Evolutionary conservation across 148 eudicot genomes (phyloP).

Genomic region (Drosera capensis): DNA sequence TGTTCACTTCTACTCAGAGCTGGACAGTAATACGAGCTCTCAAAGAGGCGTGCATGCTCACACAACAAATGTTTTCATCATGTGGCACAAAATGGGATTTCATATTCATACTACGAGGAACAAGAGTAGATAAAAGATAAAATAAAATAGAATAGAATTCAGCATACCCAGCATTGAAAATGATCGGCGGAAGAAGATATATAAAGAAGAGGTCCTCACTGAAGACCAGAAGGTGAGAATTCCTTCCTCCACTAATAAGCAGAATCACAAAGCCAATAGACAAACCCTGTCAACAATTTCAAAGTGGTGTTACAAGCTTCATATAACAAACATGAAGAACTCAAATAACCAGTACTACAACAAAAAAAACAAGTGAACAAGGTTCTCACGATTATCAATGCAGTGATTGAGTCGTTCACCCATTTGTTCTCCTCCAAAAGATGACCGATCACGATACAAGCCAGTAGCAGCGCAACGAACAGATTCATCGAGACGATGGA

Average conservation of each 20-base stretch:
- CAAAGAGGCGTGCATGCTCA: background rate
- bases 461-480: conserved; percentile 12
- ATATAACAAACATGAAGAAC: conserved; percentile 1
- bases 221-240: conserved; percentile 10
- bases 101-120: background rate
- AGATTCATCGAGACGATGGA: conserved; percentile 13
- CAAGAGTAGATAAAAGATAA: background rate
- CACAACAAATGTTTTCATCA: background rate
- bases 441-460: conserved; percentile 12
- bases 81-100: background rate
- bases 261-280: conserved; percentile 8
- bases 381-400: conserved; percentile 9
- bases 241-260: conserved; percentile 10
- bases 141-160: background rate
- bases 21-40: no score
- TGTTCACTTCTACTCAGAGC: no score
- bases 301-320: background rate
- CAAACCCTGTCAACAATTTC: conserved; percentile 4
- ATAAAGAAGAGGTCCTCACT: conserved; percentile 15
- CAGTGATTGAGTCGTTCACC: conserved; percentile 13
- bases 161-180: conserved; percentile 14
- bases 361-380: background rate
- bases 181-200: conserved; percentile 13
- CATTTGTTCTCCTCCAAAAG: conserved; percentile 11
- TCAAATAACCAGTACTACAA: background rate